A percentile compares a stretch with the other conserved stretches of the same genome.
Evolutionary conservation across 352 stramenopile genomes (phyloP).

Genomic region (Pythium grandisporangium): DNA sequence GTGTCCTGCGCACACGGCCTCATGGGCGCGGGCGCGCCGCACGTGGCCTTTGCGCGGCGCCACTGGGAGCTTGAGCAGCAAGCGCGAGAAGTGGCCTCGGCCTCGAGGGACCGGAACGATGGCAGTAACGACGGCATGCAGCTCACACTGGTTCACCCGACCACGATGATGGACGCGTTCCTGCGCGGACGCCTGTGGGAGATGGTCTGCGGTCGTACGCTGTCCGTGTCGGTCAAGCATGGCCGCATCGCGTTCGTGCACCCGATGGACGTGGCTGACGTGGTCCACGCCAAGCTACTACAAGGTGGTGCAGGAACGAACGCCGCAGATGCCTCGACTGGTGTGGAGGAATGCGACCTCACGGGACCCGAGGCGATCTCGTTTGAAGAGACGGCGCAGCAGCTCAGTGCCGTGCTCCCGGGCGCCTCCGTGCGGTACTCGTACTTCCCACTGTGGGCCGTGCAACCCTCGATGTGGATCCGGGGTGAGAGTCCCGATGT

Average conservation of each 20-base stretch:
- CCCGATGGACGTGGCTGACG: constrained; percentile 44
- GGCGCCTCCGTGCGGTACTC: constrained; percentile 45
- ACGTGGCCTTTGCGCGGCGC: constrained; percentile 22
- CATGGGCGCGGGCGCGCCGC: constrained; percentile 17
- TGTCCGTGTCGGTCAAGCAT: constrained; percentile 50
- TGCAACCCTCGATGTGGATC: constrained; percentile 68
- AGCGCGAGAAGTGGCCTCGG: constrained; percentile 11
- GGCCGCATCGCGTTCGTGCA: constrained; percentile 57
- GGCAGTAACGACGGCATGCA: too few relatives aligned
- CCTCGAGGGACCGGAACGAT: constrained; percentile 7
- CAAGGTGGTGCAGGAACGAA: background rate
- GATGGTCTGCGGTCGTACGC: constrained; percentile 52
- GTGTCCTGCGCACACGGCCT: constrained; percentile 43
- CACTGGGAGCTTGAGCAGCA: constrained; percentile 42
- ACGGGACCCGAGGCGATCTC: constrained; percentile 52
- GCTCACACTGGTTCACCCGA: constrained; percentile 36
- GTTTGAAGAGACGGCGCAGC: constrained; percentile 31
- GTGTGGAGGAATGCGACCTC: constrained; percentile 16
- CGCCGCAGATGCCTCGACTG: background rate
- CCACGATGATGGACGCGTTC: constrained; percentile 50
- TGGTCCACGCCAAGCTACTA: constrained; percentile 18
- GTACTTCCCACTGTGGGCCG: constrained; percentile 62
- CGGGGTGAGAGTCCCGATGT: constrained; percentile 47
- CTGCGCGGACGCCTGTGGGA: constrained; percentile 34
- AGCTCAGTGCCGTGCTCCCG: constrained; percentile 29